Percentiles rank a stretch among this genome's conserved stretches.
These are phyloP conservation scores for Tuctoria greenei DNA, from an alignment of 176 grass and related monocot genomes.

Conservation along the genomic window DNA sequence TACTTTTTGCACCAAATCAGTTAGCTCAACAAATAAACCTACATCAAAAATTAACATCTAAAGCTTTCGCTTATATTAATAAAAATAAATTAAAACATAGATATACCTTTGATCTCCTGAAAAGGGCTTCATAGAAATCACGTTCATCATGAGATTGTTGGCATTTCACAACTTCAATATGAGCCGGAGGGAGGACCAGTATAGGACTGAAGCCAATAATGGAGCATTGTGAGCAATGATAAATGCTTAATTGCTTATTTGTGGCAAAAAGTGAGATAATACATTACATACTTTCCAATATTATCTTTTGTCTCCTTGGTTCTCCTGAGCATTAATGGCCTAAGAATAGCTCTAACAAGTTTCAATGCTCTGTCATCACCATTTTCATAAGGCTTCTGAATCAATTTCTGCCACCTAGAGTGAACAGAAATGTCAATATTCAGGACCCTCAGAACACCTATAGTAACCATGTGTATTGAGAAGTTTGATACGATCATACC, in stretches of 20 bases:
- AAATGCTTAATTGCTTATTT: neutral
- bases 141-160: constrained; percentile 65
- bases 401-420: constrained; percentile 78
- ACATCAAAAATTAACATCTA: neutral
- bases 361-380: constrained; percentile 75
- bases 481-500: constrained; percentile 41
- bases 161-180: constrained; percentile 67
- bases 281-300: constrained; percentile 63
- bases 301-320: constrained; percentile 94
- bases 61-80: neutral
- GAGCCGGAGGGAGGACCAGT: constrained; percentile 76
- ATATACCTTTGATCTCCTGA: constrained; percentile 78
- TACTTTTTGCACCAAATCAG: neutral
- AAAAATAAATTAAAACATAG: neutral
- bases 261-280: neutral
- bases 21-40: neutral
- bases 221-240: neutral
- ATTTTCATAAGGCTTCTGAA: constrained; percentile 85
- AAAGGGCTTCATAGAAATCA: constrained; percentile 87
- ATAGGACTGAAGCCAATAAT: constrained; percentile 70
- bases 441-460: neutral
- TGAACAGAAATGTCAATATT: constrained; percentile 3
- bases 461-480: constrained; percentile 17
- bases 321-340: constrained; percentile 85
- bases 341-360: constrained; percentile 85